Conservation (phyloP, 768 basidiomycete species). For the Sarcodon aspratus region DNA sequence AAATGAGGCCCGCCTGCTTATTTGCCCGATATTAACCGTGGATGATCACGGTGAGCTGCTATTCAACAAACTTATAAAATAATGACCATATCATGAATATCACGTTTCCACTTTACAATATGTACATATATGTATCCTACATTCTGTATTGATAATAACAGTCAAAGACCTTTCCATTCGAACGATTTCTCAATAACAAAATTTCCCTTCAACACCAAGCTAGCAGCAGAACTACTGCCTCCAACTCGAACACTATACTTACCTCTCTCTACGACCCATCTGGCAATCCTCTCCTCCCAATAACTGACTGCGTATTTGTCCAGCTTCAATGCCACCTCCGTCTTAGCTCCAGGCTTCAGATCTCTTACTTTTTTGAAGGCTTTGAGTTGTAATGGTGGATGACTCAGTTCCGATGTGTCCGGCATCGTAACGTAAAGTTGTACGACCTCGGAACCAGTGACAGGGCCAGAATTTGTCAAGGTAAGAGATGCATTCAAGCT, state of each 20-base stretch:
- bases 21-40: slow-evolving; percentile 14
- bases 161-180: slow-evolving; percentile 48
- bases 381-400: slow-evolving; percentile 47
- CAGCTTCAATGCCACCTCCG: slow-evolving; percentile 18
- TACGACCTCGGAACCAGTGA: slow-evolving; percentile 54
- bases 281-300: slow-evolving; percentile 43
- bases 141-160: too few relatives aligned
- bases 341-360: slow-evolving; percentile 23
- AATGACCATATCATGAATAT: too few relatives aligned
- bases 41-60: slow-evolving; percentile 65
- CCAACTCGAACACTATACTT: slow-evolving; percentile 47
- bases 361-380: slow-evolving; percentile 35
- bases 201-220: slow-evolving; percentile 26
- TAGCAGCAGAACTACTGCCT: slow-evolving; percentile 28
- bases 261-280: slow-evolving; percentile 54
- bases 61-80: too few relatives aligned
- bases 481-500: slow-evolving; percentile 34
- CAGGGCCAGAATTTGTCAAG: slow-evolving; percentile 51
- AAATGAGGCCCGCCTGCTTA: background rate
- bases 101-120: too few relatives aligned
- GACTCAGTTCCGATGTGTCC: slow-evolving; percentile 32
- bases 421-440: slow-evolving; percentile 54
- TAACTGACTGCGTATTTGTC: slow-evolving; percentile 41
- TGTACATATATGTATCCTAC: too few relatives aligned
- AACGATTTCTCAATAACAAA: slow-evolving; percentile 40